Evolutionary conservation across 2,329 filamentous ascomycete species (phyloP), one percentile per base, ranked within the genome.

Genomic region (Metarhizium sp.): DNA sequence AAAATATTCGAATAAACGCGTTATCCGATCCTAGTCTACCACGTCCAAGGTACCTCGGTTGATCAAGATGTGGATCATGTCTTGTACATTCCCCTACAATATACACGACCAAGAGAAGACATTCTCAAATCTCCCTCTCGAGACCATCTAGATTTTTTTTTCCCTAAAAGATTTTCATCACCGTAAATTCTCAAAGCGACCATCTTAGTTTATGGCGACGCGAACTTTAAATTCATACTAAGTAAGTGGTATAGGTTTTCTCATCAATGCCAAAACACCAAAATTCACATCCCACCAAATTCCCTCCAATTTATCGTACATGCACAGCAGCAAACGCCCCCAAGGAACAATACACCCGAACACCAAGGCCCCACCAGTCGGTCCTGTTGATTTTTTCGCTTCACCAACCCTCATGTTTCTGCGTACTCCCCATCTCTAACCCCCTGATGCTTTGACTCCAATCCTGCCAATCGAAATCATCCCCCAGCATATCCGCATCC

Each of bases 391-490:
- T 38, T 10, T 6, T 13, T 25, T 16, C 4, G 34, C 32, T 51
- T 59, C 52, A 64, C 64, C 64, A 66, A 32, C 56, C 56, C 43
- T 62, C 59, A 4, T 54, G 61, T 5, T 59, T 52, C 45, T 63
- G 62, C 1, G 59, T 58, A 32, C 59, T 62, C 50, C 64, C 67
- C 62, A 70, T 68, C 61, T 72, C 72, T 54, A 74, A 57, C 0
- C 70, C 71, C 32, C 67, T 67, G 47, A 75, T 68, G 59, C 63
- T 74, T 55, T 75, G 70, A 55, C 72, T 73, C 73, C 76, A 79
- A 55, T 73, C 72, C 51, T 77, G 72, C 76, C 76, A 79, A 59
- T 78, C 71, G 56, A 78, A 78, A 6, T 72, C 69, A 2, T 70
- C 67, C 2, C 74, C 73, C 56, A 72, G 61, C 62, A 74, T 70